These are phyloP conservation scores for Casuarina cunninghamiana DNA, from an alignment of 306 rosid species.

Conservation along the genomic window DNA sequence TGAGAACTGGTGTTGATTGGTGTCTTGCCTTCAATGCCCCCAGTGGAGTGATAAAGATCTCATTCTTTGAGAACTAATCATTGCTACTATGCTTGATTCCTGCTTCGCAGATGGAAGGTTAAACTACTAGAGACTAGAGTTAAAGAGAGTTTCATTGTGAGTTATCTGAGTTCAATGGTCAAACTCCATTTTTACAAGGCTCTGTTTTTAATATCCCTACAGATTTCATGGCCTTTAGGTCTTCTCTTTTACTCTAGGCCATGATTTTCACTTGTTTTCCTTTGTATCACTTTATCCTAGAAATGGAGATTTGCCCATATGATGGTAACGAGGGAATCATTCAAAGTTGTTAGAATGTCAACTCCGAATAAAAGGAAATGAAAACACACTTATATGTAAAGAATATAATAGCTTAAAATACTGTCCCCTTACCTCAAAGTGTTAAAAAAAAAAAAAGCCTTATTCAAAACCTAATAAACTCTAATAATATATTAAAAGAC, in stretches of 20 bases:
- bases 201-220: background rate
- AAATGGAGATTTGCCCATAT: background rate
- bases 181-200: conserved; percentile 16
- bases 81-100: conserved; percentile 26
- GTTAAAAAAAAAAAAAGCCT: too few relatives aligned
- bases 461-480: too few relatives aligned
- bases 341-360: background rate
- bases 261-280: too few relatives aligned
- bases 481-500: too few relatives aligned
- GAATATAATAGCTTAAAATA: too few relatives aligned
- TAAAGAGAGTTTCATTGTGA: conserved; percentile 26
- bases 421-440: too few relatives aligned
- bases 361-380: too few relatives aligned
- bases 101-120: conserved; percentile 37
- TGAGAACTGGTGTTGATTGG: conserved; percentile 43
- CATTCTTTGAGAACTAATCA: conserved; percentile 41
- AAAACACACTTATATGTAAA: too few relatives aligned
- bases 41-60: conserved; percentile 46
- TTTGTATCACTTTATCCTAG: too few relatives aligned
- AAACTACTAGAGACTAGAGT: conserved; percentile 20
- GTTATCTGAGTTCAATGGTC: conserved; percentile 28
- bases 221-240: background rate
- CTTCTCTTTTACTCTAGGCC: too few relatives aligned
- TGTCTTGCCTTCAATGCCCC: conserved; percentile 49
- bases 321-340: background rate